Base-by-base conservation (phyloP, 2,329 filamentous ascomycete species). In the Fusarium kyushuense region DNA sequence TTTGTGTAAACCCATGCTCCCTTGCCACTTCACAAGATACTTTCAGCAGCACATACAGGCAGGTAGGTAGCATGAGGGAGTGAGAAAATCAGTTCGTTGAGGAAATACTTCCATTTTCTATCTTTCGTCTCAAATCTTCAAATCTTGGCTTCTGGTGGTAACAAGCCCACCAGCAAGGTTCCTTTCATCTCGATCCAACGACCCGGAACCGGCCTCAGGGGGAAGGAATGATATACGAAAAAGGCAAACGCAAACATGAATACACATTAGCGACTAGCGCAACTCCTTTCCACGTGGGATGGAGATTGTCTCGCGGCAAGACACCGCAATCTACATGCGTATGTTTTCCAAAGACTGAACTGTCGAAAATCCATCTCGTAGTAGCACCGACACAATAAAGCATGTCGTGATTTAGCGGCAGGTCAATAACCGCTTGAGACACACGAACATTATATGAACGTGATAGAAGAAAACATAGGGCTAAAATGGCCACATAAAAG, bases 241-340 rank as follows among this genome's bases (percentile, higher is more conserved):
- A 64, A 53, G 56, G 69, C 41, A 67, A 55, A 59, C 58, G 47
- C 54, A 60, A 72, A 64, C 59, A 46, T 70, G 73, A 68, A 72
- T 75, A 73, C 64, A 75, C 72, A 71, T 75, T 73, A 68, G 69
- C 73, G 69, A 73, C 69, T 73, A 70, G 67, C 70, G 65, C 71
- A 67, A 64, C 58, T 63, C 62, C 55, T 49, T 29, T 23, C 32
- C 32, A 13, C 11, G 40, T 19, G 43, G 51, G 51, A 49, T 60
- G 32, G 52, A 63, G 35, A 46, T 59, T 53, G 49, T 55, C 58
- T 52, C 62, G 56, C 38, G 53, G 58, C 57, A 59, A 59, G 57
- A 52, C 57, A 46, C 58, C 71, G 60, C 62, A 49, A 63, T 60
- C 58, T 58, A 45, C 65, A 51, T 71, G 45, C 43, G 45, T 32